Evolutionary conservation across 2,329 filamentous ascomycete species (phyloP), one percentile per base, ranked within the genome.

Genomic region (Penicillium sp.): DNA sequence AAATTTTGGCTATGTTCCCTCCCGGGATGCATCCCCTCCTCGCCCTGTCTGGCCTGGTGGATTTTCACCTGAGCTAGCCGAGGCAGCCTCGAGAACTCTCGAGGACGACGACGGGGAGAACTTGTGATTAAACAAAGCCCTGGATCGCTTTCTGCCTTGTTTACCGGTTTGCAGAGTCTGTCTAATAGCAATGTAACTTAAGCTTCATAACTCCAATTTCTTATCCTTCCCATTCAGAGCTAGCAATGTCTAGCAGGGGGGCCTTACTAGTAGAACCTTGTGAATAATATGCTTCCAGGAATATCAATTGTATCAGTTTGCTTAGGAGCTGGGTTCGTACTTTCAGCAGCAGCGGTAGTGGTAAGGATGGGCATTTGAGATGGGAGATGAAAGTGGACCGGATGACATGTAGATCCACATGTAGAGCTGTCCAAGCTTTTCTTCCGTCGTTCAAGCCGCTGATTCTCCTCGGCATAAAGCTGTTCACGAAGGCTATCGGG

Each of bases 391-490:
- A n/a, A 68, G 49, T 62, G 63, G 43, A 70, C 69, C 23, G 61
- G 62, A 33, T 63, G 62, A 54, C 52, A 50, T 27, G 18, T 52
- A 15, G 56, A 60, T 39, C 52, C 50, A 30, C 43, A 44, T 46
- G 40, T 43, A 47, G 52, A 43, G 23, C 48, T 55, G 18, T 56
- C 52, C 34, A 36, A 15, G 37, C 13, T 37, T 53, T 65, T 67
- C 45, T 55, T 58, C 18, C 26, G 33, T 24, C 34, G 51, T 27
- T 67, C 56, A 8, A 59, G 50, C 44, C 54, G 58, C 50, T 69
- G 44, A 18, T 67, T 59, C 46, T 71, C 65, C 56, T 70, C 65
- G 26, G 49, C 50, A 58, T 68, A 70, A 18, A 72, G 51, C 51
- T 70, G 56, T 46, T 70, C 49, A 40, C 67, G 62, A 55, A 73